These are phyloP conservation scores for Tetrastigma voinierianum DNA, from an alignment of 164 flowering plant genomes.

Conservation along the genomic window DNA sequence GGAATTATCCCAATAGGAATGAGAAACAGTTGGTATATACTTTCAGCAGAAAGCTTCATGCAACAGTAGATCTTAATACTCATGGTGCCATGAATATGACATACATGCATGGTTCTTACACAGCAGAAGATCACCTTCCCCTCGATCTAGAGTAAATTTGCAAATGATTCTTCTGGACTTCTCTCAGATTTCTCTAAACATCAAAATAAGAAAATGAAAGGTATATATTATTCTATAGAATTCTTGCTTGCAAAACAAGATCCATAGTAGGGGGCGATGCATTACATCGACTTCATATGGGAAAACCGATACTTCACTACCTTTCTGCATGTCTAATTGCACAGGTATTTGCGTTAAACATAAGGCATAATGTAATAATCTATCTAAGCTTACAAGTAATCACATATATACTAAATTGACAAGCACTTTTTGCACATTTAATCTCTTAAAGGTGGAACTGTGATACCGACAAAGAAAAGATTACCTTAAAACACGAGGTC, in stretches of 20 bases:
- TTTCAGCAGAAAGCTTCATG: not conserved
- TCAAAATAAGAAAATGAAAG: not conserved
- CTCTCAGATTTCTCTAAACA: not conserved
- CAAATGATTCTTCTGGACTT: not conserved
- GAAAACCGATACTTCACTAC: constrained; percentile 48
- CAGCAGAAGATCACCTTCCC: not conserved
- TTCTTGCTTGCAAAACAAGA: constrained; percentile 48
- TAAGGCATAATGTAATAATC: too few species aligned
- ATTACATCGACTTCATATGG: constrained; percentile 58
- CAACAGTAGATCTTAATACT: not conserved
- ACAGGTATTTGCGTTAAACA: too few species aligned
- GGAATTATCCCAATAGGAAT: not conserved
- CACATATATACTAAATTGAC: not conserved
- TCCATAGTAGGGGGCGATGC: constrained; percentile 48
- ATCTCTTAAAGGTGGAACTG: not conserved
- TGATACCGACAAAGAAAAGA: not conserved
- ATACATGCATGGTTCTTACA: not conserved
- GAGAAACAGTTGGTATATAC: not conserved
- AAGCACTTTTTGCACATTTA: not conserved
- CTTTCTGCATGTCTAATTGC: constrained; percentile 53
- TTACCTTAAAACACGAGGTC: constrained; percentile 77
- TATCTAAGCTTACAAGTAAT: not conserved
- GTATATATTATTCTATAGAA: too few species aligned
- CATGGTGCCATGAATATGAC: not conserved
- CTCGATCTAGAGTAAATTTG: not conserved